Conservation (phyloP, 495 filamentous ascomycete genomes). For the Penicillium parvum region DNA sequence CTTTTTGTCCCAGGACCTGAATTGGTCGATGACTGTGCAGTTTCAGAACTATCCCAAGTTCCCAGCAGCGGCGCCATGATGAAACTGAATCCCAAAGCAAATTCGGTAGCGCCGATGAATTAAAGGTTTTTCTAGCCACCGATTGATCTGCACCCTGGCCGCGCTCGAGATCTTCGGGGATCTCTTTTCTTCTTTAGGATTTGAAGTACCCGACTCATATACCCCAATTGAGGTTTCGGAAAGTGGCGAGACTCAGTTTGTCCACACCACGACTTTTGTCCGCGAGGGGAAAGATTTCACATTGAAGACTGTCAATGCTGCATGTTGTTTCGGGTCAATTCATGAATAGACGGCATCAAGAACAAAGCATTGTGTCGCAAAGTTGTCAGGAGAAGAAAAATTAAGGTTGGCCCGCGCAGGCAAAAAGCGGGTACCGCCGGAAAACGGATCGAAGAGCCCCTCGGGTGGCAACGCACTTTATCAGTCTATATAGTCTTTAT, state of each 20-base stretch:
- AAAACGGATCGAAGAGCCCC: conserved; percentile 14
- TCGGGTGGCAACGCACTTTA: conserved; percentile 12
- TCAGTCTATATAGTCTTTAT: not conserved
- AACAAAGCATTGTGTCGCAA: conserved; percentile 21
- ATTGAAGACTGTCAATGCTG: not conserved
- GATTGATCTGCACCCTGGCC: no score
- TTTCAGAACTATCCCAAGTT: conserved; percentile 19
- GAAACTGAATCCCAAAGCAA: conserved; percentile 5
- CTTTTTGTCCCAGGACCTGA: conserved; percentile 29
- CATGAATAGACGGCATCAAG: not conserved
- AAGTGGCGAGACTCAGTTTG: conserved; percentile 1
- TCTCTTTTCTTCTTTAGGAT: not conserved
- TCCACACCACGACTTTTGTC: not conserved
- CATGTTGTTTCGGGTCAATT: not conserved
- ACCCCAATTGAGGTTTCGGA: conserved; percentile 2
- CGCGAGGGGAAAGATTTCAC: not conserved
- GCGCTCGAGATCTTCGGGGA: not conserved
- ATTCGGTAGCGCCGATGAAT: no score
- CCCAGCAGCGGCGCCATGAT: conserved; percentile 37
- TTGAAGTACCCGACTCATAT: not conserved
- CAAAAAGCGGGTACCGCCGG: conserved; percentile 31
- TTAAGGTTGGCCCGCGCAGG: conserved; percentile 20
- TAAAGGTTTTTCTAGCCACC: no score
- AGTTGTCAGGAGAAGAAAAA: conserved; percentile 15
- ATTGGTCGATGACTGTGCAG: conserved; percentile 2